These are phyloP conservation scores for Phaeosphaeria sp. DNA, from an alignment of 2,329 filamentous ascomycete genomes.

Conservation along the genomic window DNA sequence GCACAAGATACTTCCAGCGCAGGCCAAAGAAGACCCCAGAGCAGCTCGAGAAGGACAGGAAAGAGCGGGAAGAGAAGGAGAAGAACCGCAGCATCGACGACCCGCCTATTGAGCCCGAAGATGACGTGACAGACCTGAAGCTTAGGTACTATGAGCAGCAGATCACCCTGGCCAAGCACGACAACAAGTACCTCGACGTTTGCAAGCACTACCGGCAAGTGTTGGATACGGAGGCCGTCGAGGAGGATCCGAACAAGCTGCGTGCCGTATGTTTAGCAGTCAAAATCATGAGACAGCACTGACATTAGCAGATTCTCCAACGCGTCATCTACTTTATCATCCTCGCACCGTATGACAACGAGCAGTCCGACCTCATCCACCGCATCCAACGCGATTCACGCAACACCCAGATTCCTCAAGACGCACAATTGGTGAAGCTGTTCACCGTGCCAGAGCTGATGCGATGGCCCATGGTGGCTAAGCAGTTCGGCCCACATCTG, in stretches of 20 bases:
- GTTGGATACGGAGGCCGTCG: constrained; percentile 92
- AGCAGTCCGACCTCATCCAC: constrained; percentile 96
- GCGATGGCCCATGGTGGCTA: constrained; percentile 94
- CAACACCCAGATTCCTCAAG: constrained; percentile 76
- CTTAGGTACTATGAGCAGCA: constrained; percentile 97
- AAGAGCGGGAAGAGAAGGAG: constrained; percentile 84
- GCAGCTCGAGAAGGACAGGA: constrained; percentile 88
- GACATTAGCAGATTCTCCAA: constrained; percentile 73
- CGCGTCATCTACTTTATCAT: constrained; percentile 98
- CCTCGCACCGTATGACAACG: constrained; percentile 95
- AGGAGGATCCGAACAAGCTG: constrained; percentile 85
- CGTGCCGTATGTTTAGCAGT: constrained; percentile 69
- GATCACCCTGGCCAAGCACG: constrained; percentile 93
- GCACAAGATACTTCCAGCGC: constrained; percentile 87
- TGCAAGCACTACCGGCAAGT: constrained; percentile 99
- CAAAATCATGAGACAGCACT: constrained; percentile 7
- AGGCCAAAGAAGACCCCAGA: constrained; percentile 91
- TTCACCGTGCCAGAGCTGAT: constrained; percentile 97
- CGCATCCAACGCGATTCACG: constrained; percentile 86
- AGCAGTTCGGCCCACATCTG: constrained; percentile 87
- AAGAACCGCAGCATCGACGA: constrained; percentile 79
- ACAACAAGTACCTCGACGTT: constrained; percentile 94
- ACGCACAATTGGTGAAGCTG: constrained; percentile 86
- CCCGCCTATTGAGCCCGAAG: constrained; percentile 75
- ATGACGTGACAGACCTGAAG: constrained; percentile 96